phyloP scores from a whole-genome alignment of 202 grass and related monocot species.

The Setaria italica region DNA sequence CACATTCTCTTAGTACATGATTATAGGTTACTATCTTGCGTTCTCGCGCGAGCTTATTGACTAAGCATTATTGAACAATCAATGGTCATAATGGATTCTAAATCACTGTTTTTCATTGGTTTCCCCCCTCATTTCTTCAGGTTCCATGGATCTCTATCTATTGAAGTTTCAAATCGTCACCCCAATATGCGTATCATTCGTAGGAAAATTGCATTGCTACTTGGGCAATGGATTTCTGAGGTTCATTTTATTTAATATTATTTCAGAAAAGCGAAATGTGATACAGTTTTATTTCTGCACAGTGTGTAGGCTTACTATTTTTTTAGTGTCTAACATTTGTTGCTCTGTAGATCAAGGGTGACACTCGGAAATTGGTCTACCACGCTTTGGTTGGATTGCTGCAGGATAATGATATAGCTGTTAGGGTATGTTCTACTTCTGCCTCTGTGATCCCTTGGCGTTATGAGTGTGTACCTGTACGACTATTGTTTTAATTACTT shows the following conservation, averaged over 20 bases:
- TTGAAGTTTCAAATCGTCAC: conserved; percentile 94
- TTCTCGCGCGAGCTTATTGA: conserved; percentile 6
- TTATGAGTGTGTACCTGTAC: conserved; percentile 17
- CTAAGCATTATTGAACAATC: conserved; percentile 14
- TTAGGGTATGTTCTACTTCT: conserved; percentile 71
- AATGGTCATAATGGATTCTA: conserved; percentile 30
- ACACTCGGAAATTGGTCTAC: conserved; percentile 87
- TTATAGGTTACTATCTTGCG: conserved; percentile 23
- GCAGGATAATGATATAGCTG: conserved; percentile 82
- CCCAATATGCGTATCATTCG: conserved; percentile 94
- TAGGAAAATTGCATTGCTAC: conserved; percentile 92
- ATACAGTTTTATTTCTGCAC: conserved; percentile 15
- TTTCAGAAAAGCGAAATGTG: conserved; percentile 37
- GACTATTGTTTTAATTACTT: conserved; percentile 53
- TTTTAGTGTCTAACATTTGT: conserved; percentile 53
- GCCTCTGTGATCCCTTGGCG: conserved; percentile 32
- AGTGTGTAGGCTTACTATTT: not conserved
- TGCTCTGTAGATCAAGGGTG: conserved; percentile 84
- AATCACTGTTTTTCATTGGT: conserved; percentile 6
- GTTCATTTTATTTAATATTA: conserved; percentile 55
- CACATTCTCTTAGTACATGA: conserved; percentile 34
- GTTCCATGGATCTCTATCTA: conserved; percentile 85
- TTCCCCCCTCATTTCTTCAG: conserved; percentile 50
- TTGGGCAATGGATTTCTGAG: conserved; percentile 99
- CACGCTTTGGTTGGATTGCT: conserved; percentile 90